Conservation (phyloP, 1,284 basidiomycete genomes). For the Vanrija sp. region DNA sequence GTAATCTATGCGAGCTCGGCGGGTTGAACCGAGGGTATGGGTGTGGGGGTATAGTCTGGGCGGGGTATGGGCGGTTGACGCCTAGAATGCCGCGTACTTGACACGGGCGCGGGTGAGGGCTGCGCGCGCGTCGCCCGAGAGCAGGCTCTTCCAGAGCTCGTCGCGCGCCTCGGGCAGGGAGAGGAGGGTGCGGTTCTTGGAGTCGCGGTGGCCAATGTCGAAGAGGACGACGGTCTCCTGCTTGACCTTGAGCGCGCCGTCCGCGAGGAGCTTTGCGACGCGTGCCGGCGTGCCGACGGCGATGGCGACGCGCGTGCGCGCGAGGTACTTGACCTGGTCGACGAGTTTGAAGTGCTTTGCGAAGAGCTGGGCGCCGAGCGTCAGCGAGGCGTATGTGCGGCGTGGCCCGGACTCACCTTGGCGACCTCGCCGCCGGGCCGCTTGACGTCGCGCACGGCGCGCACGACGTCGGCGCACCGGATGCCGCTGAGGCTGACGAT, state of each 20-base stretch:
- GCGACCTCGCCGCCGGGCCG: conserved; percentile 45
- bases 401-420: conserved; percentile 37
- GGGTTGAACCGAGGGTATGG: not conserved
- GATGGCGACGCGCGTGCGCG: conserved; percentile 43
- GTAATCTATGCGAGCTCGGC: not conserved
- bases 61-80: not conserved
- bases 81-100: conserved; percentile 41
- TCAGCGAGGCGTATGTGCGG: not conserved
- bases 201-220: conserved; percentile 42
- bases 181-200: conserved; percentile 45
- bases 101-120: conserved; percentile 32
- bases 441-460: conserved; percentile 39
- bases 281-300: conserved; percentile 50
- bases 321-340: conserved; percentile 48
- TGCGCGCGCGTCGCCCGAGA: conserved; percentile 34
- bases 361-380: conserved; percentile 36
- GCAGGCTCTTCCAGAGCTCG: conserved; percentile 47
- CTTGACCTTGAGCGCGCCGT: conserved; percentile 40
- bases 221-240: conserved; percentile 43
- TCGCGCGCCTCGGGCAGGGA: conserved; percentile 46
- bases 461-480: conserved; percentile 49
- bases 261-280: conserved; percentile 45
- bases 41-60: not conserved
- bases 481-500: conserved; percentile 45
- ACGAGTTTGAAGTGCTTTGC: conserved; percentile 50